These are phyloP conservation scores for Penicillium palitans DNA, from an alignment of 2,329 filamentous ascomycete genomes.

Conservation along the genomic window DNA sequence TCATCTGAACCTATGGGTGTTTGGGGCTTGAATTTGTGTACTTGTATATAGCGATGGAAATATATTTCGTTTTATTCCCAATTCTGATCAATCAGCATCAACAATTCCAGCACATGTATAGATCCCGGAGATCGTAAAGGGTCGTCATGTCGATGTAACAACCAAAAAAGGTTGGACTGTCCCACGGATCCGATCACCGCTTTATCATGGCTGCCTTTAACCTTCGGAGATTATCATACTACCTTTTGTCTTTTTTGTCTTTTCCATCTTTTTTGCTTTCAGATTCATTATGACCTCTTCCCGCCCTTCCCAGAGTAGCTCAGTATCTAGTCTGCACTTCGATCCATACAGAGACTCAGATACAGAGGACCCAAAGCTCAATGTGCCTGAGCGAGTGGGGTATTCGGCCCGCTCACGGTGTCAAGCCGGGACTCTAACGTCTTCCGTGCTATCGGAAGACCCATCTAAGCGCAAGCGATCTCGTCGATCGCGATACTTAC, in stretches of 20 bases:
- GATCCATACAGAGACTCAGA: slow-evolving; percentile 22
- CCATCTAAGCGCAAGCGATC: slow-evolving; percentile 14
- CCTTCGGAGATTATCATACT: slow-evolving; percentile 6
- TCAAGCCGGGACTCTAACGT: slow-evolving; percentile 12
- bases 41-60: slow-evolving; percentile 23
- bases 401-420: slow-evolving; percentile 17
- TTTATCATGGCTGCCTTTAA: slow-evolving; percentile 11
- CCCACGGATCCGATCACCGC: slow-evolving; percentile 15
- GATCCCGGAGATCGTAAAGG: too few species aligned
- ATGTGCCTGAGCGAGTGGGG: slow-evolving; percentile 15
- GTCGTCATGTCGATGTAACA: neutral
- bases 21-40: slow-evolving; percentile 25
- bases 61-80: slow-evolving; percentile 10
- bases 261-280: neutral
- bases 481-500: slow-evolving; percentile 16
- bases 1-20: slow-evolving; percentile 22
- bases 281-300: slow-evolving; percentile 1
- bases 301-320: slow-evolving; percentile 6
- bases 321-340: slow-evolving; percentile 14
- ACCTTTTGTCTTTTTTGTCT: neutral
- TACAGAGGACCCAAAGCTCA: slow-evolving; percentile 3
- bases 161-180: neutral
- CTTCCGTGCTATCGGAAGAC: slow-evolving; percentile 11
- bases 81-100: neutral
- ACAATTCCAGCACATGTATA: neutral